These are phyloP conservation scores for Lecanoromycetidae sp. DNA, from an alignment of 2,329 filamentous ascomycete species.

Conservation along the genomic window DNA sequence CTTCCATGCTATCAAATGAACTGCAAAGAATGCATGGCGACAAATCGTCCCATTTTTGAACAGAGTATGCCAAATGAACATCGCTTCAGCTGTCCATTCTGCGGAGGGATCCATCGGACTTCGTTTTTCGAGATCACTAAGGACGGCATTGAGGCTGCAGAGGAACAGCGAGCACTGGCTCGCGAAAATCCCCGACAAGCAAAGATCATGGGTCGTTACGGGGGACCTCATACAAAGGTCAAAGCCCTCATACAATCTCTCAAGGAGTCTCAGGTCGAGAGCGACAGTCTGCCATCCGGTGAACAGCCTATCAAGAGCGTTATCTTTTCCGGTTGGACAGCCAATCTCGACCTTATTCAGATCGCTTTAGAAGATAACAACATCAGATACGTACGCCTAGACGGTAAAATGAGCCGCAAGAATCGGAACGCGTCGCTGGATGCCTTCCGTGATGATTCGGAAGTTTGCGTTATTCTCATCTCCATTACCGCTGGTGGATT, in stretches of 20 bases:
- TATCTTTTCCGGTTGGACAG: constrained; percentile 93
- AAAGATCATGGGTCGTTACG: constrained; percentile 56
- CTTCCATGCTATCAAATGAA: constrained; percentile 79
- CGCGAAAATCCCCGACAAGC: constrained; percentile 42
- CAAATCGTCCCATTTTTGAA: constrained; percentile 30
- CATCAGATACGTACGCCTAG: constrained; percentile 67
- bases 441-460: constrained; percentile 59
- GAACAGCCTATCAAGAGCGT: constrained; percentile 81
- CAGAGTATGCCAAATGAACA: constrained; percentile 34
- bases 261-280: constrained; percentile 50
- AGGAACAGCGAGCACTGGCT: constrained; percentile 45
- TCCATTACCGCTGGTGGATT: constrained; percentile 87
- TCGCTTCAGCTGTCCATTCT: constrained; percentile 49
- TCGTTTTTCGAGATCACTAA: constrained; percentile 58
- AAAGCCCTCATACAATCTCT: constrained; percentile 68
- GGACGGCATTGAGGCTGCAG: constrained; percentile 38
- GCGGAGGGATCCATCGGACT: constrained; percentile 50
- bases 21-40: constrained; percentile 64
- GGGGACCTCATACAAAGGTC: constrained; percentile 86
- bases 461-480: constrained; percentile 70
- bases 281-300: constrained; percentile 34
- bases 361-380: constrained; percentile 57
- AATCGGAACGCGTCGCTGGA: constrained; percentile 66
- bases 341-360: constrained; percentile 84
- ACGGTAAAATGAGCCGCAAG: constrained; percentile 72